A percentile compares a stretch with the other conserved stretches of the same genome.
These are phyloP conservation scores for Daedaleopsis nitida DNA, from an alignment of 768 basidiomycete genomes.

Conservation along the genomic window DNA sequence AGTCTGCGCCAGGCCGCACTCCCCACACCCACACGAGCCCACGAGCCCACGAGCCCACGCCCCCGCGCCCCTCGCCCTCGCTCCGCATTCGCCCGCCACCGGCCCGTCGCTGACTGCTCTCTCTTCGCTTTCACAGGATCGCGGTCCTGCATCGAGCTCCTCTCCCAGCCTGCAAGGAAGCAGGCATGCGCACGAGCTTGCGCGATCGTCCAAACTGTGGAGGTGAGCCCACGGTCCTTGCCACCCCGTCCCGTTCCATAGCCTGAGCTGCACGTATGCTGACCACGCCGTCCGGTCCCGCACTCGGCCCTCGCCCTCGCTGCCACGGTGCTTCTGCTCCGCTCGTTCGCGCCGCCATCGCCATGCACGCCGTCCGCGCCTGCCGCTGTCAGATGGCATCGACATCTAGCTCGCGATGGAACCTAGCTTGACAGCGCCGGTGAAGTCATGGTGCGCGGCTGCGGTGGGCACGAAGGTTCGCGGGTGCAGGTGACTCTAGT, in stretches of 20 bases:
- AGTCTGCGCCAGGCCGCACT: neutral
- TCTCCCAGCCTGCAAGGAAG: conserved; percentile 34
- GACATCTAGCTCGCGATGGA: conserved; percentile 6
- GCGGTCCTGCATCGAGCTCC: conserved; percentile 30
- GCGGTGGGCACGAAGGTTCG: neutral
- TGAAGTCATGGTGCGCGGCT: neutral
- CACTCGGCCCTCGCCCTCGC: too few relatives aligned
- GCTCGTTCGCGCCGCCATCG: neutral
- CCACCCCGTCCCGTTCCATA: too few relatives aligned
- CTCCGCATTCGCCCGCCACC: neutral
- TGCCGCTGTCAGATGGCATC: conserved; percentile 9
- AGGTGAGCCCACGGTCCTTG: too few relatives aligned
- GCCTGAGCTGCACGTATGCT: neutral
- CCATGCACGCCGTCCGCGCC: neutral
- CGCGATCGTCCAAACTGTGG: conserved; percentile 28
- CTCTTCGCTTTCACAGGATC: neutral
- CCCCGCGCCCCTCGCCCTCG: neutral
- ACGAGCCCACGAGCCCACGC: neutral
- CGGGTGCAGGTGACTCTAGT: neutral
- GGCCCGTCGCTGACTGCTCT: neutral
- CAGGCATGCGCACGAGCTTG: conserved; percentile 27
- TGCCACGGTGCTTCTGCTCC: too few relatives aligned
- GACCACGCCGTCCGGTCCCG: too few relatives aligned
- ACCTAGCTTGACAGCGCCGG: conserved; percentile 2
- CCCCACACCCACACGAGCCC: neutral